phyloP scores from a whole-genome alignment of 208 protist species.

The Acanthamoeba castellanii region DNA sequence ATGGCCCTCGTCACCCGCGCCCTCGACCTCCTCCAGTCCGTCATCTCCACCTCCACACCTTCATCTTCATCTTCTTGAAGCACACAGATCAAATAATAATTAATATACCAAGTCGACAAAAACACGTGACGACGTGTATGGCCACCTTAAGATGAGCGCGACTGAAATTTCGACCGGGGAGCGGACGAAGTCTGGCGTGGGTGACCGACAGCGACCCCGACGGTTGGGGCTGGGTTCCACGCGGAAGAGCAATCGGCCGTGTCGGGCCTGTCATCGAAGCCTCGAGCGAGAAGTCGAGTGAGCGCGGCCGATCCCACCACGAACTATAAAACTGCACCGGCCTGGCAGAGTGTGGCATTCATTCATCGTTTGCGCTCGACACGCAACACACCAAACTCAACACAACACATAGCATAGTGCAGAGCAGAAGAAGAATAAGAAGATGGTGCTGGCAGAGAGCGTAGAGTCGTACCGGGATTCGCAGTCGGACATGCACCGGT shows the following conservation, averaged over 20 bases:
- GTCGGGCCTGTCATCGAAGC: background rate
- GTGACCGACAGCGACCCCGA: background rate
- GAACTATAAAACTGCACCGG: background rate
- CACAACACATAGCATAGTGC: background rate
- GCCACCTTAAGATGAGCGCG: background rate
- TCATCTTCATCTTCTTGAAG: background rate
- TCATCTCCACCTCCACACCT: background rate
- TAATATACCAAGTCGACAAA: background rate
- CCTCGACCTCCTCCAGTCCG: constrained; percentile 9
- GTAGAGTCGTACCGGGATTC: constrained; percentile 23
- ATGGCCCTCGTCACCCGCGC: background rate
- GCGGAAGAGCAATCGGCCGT: background rate
- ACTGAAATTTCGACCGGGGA: background rate
- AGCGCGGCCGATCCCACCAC: background rate
- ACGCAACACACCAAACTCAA: background rate
- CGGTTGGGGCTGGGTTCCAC: constrained; percentile 23
- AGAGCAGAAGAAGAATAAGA: background rate
- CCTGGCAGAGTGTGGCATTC: background rate
- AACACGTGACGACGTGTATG: background rate
- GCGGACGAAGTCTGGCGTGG: background rate
- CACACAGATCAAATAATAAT: too few species aligned
- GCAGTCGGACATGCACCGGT: constrained; percentile 54
- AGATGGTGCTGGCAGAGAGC: constrained; percentile 1
- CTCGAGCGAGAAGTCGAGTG: background rate
- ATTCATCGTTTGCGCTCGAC: background rate